Conservation (phyloP, 495 filamentous ascomycete genomes). For the Astrocystis sublimbata region DNA sequence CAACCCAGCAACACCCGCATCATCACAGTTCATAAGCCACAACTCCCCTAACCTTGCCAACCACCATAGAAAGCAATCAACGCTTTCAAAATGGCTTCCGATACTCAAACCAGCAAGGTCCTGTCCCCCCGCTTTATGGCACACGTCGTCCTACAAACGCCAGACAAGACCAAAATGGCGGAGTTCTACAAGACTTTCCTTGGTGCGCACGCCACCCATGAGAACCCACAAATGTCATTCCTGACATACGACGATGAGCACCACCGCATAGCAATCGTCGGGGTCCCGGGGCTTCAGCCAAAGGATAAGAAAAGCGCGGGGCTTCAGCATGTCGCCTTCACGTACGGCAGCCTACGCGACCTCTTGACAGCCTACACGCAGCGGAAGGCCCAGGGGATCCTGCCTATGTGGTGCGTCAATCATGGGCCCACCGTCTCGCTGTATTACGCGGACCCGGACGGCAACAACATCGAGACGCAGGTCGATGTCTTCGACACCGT, state of each 20-base stretch:
- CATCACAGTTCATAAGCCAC: too few relatives aligned
- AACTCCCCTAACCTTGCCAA: not conserved
- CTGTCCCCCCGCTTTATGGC: slow-evolving; percentile 26
- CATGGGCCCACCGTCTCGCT: slow-evolving; percentile 47
- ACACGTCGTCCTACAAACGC: slow-evolving; percentile 35
- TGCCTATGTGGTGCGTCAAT: slow-evolving; percentile 46
- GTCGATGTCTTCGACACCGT: slow-evolving; percentile 44
- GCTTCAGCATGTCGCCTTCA: slow-evolving; percentile 45
- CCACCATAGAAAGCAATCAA: not conserved
- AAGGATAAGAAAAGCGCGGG: slow-evolving; percentile 29
- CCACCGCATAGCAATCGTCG: slow-evolving; percentile 45
- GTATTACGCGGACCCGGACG: slow-evolving; percentile 45
- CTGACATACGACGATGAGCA: slow-evolving; percentile 50
- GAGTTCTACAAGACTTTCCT: slow-evolving; percentile 41
- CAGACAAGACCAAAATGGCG: slow-evolving; percentile 29
- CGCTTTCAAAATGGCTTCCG: slow-evolving; percentile 18
- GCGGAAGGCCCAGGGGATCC: slow-evolving; percentile 37
- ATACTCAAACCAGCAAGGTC: slow-evolving; percentile 20
- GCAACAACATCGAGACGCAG: slow-evolving; percentile 49
- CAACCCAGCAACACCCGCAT: not conserved
- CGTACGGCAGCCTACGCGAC: slow-evolving; percentile 33
- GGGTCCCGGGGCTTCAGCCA: slow-evolving; percentile 25
- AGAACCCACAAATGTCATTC: slow-evolving; percentile 34
- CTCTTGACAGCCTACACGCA: slow-evolving; percentile 36
- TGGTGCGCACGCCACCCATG: slow-evolving; percentile 26